These are phyloP conservation scores for Shiraia bambusicola DNA, from an alignment of 2,329 filamentous ascomycete species.

Conservation along the genomic window DNA sequence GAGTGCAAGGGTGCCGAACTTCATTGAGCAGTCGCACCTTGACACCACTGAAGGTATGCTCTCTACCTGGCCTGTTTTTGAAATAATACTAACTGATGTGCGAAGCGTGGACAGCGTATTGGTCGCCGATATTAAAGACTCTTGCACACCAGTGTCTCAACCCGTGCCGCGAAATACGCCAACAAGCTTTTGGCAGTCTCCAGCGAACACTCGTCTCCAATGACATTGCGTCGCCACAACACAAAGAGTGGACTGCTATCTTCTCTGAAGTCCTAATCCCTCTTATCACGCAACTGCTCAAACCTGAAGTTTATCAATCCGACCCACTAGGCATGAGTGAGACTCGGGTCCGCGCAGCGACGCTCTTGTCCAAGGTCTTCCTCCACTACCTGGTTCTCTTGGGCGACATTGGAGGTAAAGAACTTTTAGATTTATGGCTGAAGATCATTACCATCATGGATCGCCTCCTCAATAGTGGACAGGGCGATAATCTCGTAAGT, in stretches of 20 bases:
- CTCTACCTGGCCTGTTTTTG: not conserved
- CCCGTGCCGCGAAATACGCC: slow-evolving; percentile 87
- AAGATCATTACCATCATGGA: slow-evolving; percentile 94
- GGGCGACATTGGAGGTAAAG: slow-evolving; percentile 80
- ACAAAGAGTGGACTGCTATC: slow-evolving; percentile 91
- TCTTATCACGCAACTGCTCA: slow-evolving; percentile 80
- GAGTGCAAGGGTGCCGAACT: slow-evolving; percentile 75
- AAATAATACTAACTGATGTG: slow-evolving; percentile 7
- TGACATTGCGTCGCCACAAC: slow-evolving; percentile 77
- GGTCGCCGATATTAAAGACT: slow-evolving; percentile 90
- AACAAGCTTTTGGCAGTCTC: slow-evolving; percentile 81
- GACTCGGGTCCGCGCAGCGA: slow-evolving; percentile 87
- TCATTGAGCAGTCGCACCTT: slow-evolving; percentile 91
- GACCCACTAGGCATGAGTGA: slow-evolving; percentile 94
- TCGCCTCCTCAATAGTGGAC: slow-evolving; percentile 90
- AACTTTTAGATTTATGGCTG: slow-evolving; percentile 88
- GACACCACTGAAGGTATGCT: slow-evolving; percentile 77
- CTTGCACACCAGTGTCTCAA: slow-evolving; percentile 90
- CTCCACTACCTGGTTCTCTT: slow-evolving; percentile 87
- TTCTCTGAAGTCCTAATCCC: slow-evolving; percentile 94
- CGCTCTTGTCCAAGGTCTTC: slow-evolving; percentile 91
- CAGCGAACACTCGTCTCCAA: slow-evolving; percentile 84
- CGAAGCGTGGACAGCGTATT: slow-evolving; percentile 92
- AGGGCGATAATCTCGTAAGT: slow-evolving; percentile 82
- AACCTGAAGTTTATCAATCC: slow-evolving; percentile 90